These are phyloP conservation scores for Saturnispora serradocipensis DNA, from an alignment of 805 yeast genomes.

Conservation along the genomic window DNA sequence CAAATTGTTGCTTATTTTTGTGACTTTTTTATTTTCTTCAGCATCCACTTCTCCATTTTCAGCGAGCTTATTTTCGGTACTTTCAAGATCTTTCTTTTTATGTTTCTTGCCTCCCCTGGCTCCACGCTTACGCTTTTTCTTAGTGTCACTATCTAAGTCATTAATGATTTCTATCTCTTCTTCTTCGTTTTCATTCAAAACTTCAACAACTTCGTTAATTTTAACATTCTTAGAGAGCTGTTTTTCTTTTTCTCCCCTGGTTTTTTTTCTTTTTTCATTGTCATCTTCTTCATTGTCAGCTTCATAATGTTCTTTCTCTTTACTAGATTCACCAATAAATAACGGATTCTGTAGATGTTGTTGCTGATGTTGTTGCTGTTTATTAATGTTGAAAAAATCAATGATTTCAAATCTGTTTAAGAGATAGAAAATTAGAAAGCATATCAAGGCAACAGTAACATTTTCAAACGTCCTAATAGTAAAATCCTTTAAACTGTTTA, in stretches of 20 bases:
- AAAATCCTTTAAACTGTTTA: slow-evolving; percentile 18
- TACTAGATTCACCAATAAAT: not conserved
- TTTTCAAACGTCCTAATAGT: slow-evolving; percentile 35
- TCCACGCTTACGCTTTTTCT: slow-evolving; percentile 67
- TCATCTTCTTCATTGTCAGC: slow-evolving; percentile 16
- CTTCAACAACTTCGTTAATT: slow-evolving; percentile 8
- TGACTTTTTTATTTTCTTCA: slow-evolving; percentile 6
- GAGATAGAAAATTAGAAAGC: slow-evolving; percentile 29
- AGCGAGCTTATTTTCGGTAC: not conserved
- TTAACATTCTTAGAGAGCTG: not conserved
- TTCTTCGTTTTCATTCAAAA: slow-evolving; percentile 1
- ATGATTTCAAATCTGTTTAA: slow-evolving; percentile 31
- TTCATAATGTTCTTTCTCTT: not conserved
- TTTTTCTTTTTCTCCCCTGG: not conserved
- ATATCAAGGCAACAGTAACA: slow-evolving; percentile 34
- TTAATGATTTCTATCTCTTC: slow-evolving; percentile 6
- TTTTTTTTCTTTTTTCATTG: slow-evolving; percentile 1
- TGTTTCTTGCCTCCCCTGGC: slow-evolving; percentile 72
- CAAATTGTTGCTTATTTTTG: slow-evolving; percentile 32
- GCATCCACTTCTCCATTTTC: not conserved
- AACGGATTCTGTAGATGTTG: not conserved
- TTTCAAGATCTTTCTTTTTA: slow-evolving; percentile 26
- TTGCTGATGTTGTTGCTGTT: not conserved
- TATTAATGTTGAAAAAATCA: slow-evolving; percentile 18
- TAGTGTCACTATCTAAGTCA: slow-evolving; percentile 6